Evolutionary conservation across 331 rosid species (phyloP), one percentile per base, ranked within the genome.

Genomic region (Spiraea crenata): DNA sequence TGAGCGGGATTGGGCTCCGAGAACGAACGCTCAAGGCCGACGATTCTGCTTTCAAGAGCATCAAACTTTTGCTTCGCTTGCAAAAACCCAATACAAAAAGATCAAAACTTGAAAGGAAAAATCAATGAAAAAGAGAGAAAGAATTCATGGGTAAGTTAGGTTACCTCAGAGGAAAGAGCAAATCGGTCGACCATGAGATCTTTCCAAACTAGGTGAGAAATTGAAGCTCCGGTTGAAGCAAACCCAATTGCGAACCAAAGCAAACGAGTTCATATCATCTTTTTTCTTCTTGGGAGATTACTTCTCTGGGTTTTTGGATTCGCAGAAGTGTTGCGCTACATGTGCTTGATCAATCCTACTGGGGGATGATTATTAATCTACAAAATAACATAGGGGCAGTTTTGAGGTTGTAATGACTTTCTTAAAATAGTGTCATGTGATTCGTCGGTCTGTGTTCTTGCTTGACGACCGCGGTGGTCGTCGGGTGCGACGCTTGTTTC

Each of bases 231-330:
- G 39, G 96, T 57, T 6, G 67, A 45, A 4, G 77, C 71, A 66
- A 92, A 85, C 41, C 98, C 98, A 14, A 84, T 6, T 25, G 79
- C 63, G 82, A 84, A 86, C 96, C 98, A 90, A 7, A 90, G 42
- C 80, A 90, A 55, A 41, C 96, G 91, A 35, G 86, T 85, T 46
- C 98, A 79, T 47, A 76, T 59, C 95, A 92, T 92, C 40, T 74
- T 56, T 39, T 10, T 9, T 56, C 11, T 52, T 42, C 25, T 31
- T 25, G 31, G 31, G 31, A 25, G 2, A 25, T 25, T 25, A 2
- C 31, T 46, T 7, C 5, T 40, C 15, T 8, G 20, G 49, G 40
- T 25, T 64, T 64, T 45, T 39, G n/a, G 69, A 64, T 7, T 61
- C 65, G 2, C 45, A 7, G 65, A 59, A 61, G 16, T 40, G 34